Percentiles rank a stretch among this genome's conserved stretches.
Evolutionary conservation across 2,329 filamentous ascomycete species (phyloP).

Genomic region (Pleurostoma richardsiae): DNA sequence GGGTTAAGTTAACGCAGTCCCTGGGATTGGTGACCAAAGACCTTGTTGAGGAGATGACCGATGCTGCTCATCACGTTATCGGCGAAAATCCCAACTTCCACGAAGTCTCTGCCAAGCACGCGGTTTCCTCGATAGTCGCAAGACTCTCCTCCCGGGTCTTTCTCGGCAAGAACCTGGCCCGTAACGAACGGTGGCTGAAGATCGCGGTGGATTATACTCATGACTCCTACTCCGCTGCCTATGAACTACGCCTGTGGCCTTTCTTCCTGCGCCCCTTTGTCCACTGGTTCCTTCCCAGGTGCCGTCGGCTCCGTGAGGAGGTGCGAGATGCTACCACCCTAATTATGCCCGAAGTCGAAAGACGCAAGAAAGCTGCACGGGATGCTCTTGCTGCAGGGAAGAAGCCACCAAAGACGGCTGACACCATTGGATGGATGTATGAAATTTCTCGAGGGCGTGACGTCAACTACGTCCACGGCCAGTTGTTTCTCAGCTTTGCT

Average conservation of each 20-base stretch:
- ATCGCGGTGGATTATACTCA: slow-evolving; percentile 35
- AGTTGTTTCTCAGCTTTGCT: slow-evolving; percentile 29
- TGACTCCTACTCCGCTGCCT: slow-evolving; percentile 27
- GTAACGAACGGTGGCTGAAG: slow-evolving; percentile 40
- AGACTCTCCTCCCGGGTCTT: slow-evolving; percentile 45
- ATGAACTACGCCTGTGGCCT: slow-evolving; percentile 33
- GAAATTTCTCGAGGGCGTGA: slow-evolving; percentile 10
- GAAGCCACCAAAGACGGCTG: slow-evolving; percentile 2
- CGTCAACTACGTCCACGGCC: slow-evolving; percentile 21
- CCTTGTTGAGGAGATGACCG: slow-evolving; percentile 1
- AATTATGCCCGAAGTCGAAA: slow-evolving; percentile 21
- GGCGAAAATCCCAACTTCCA: slow-evolving; percentile 1
- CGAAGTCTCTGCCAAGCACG: neutral
- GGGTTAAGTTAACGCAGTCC: slow-evolving; percentile 3
- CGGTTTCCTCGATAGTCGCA: slow-evolving; percentile 36
- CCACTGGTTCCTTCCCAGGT: slow-evolving; percentile 36
- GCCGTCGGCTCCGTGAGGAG: slow-evolving; percentile 28
- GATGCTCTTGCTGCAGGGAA: slow-evolving; percentile 11
- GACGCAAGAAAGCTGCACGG: slow-evolving; percentile 14
- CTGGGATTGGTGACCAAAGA: slow-evolving; percentile 5
- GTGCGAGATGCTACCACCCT: slow-evolving; percentile 28
- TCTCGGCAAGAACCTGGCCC: slow-evolving; percentile 36
- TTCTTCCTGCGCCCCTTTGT: slow-evolving; percentile 31
- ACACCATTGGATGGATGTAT: slow-evolving; percentile 32
- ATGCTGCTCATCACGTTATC: neutral